Percentiles rank a stretch among this genome's conserved stretches.
Evolutionary conservation across 179 eudicot genomes (phyloP).

Genomic region (Beta macrorhiza): DNA sequence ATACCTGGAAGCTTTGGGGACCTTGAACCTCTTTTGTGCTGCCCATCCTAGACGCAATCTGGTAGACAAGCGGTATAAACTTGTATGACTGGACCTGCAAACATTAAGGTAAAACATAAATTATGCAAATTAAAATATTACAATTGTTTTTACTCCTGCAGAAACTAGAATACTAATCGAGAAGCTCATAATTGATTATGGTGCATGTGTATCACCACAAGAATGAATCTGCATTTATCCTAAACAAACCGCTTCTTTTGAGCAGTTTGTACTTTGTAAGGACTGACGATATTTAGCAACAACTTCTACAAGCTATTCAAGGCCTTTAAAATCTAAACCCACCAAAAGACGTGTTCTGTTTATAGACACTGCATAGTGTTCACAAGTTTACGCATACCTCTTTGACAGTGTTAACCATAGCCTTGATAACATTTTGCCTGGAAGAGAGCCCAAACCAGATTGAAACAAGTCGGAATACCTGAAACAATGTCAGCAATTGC

Average conservation of each 20-base stretch:
- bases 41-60: conserved; percentile 97
- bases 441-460: conserved; percentile 90
- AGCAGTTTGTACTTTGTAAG: background rate
- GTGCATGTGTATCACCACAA: conserved; percentile 2
- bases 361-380: too few species aligned
- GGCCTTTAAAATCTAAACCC: too few species aligned
- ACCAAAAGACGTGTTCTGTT: too few species aligned
- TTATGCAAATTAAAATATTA: background rate
- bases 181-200: background rate
- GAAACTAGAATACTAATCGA: background rate
- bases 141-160: background rate
- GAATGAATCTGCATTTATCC: background rate
- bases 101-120: conserved; percentile 2
- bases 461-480: conserved; percentile 98
- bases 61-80: conserved; percentile 92
- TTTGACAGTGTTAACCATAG: conserved; percentile 73
- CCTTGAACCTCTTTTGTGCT: conserved; percentile 70
- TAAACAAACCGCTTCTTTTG: background rate
- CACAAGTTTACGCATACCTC: conserved; percentile 50
- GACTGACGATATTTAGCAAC: too few species aligned
- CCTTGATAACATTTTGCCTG: conserved; percentile 65
- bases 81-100: conserved; percentile 92
- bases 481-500: conserved; percentile 25
- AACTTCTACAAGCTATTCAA: too few species aligned
- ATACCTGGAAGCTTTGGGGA: conserved; percentile 82